Conservation (phyloP, 768 basidiomycete genomes). For the Cystobasidium onofrii region DNA sequence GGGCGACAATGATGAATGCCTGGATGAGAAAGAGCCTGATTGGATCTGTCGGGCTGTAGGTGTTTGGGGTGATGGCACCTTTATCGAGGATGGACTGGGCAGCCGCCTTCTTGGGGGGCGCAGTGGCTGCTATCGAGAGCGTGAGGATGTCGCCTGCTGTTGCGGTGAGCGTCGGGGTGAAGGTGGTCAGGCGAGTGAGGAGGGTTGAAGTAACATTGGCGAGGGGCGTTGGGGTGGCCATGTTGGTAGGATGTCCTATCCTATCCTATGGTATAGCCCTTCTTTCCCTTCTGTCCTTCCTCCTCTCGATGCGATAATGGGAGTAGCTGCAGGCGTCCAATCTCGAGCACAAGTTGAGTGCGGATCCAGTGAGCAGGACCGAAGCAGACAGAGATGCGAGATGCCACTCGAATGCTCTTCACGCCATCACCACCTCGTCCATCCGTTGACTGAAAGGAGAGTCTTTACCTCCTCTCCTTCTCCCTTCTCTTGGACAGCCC, state of each 20-base stretch:
- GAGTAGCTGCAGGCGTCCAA: too few species aligned
- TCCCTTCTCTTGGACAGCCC: too few species aligned
- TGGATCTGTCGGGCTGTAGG: slow-evolving; percentile 32
- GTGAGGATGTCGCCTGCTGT: slow-evolving; percentile 17
- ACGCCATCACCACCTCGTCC: too few species aligned
- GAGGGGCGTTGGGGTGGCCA: not conserved
- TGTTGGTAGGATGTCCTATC: not conserved
- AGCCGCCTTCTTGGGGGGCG: slow-evolving; percentile 17
- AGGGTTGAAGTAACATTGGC: not conserved
- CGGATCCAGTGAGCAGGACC: too few species aligned
- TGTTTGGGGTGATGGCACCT: slow-evolving; percentile 21
- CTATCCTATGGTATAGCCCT: too few species aligned
- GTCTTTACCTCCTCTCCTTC: too few species aligned
- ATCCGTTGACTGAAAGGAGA: too few species aligned
- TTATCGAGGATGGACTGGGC: slow-evolving; percentile 33
- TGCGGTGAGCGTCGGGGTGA: slow-evolving; percentile 24
- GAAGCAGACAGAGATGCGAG: too few species aligned
- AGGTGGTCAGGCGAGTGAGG: slow-evolving; percentile 1
- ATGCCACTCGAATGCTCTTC: too few species aligned
- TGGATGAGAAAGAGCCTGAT: slow-evolving; percentile 42
- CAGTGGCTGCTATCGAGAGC: not conserved
- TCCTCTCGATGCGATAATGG: not conserved
- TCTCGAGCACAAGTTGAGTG: too few species aligned
- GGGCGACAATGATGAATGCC: slow-evolving; percentile 58
- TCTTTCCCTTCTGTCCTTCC: too few species aligned